Evolutionary conservation across 208 protist genomes (phyloP).

Genomic region (Leishmania mexicana): DNA sequence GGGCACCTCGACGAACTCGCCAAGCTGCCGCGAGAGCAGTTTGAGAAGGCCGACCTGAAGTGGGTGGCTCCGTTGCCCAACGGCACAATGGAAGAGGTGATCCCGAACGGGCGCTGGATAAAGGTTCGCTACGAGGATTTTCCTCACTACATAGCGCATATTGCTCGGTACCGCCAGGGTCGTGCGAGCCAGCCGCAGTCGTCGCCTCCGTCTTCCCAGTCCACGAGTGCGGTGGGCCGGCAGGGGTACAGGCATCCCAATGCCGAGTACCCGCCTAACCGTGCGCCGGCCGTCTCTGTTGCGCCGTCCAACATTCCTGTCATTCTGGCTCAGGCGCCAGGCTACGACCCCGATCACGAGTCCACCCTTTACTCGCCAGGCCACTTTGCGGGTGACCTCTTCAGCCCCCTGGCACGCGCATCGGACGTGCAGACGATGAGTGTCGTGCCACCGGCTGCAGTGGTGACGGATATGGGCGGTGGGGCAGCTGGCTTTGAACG

Average conservation of each 20-base stretch:
- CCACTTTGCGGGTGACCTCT: slow-evolving; percentile 49
- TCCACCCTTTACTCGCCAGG: slow-evolving; percentile 49
- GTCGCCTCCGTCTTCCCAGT: not conserved
- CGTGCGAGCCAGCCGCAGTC: slow-evolving; percentile 12
- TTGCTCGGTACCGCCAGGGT: slow-evolving; percentile 50
- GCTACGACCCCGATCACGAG: slow-evolving; percentile 48
- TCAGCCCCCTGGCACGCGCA: slow-evolving; percentile 49
- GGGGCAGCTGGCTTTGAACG: not conserved
- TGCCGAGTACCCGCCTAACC: not conserved
- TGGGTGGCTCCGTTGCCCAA: slow-evolving; percentile 65
- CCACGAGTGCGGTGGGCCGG: not conserved
- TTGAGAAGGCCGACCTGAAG: slow-evolving; percentile 56
- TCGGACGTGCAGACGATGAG: slow-evolving; percentile 31
- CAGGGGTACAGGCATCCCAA: not conserved
- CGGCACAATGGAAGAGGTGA: slow-evolving; percentile 63
- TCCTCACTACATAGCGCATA: slow-evolving; percentile 46
- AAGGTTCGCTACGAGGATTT: slow-evolving; percentile 60
- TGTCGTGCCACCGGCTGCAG: slow-evolving; percentile 32
- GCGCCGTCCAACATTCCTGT: slow-evolving; percentile 1
- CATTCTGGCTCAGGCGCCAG: slow-evolving; percentile 33
- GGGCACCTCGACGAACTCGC: slow-evolving; percentile 58
- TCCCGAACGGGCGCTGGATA: slow-evolving; percentile 54
- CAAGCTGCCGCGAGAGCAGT: slow-evolving; percentile 31
- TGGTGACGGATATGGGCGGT: slow-evolving; percentile 7
- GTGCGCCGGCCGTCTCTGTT: not conserved